Base-by-base conservation (phyloP, 345 rosid species). In the Clarkia xantiana region DNA sequence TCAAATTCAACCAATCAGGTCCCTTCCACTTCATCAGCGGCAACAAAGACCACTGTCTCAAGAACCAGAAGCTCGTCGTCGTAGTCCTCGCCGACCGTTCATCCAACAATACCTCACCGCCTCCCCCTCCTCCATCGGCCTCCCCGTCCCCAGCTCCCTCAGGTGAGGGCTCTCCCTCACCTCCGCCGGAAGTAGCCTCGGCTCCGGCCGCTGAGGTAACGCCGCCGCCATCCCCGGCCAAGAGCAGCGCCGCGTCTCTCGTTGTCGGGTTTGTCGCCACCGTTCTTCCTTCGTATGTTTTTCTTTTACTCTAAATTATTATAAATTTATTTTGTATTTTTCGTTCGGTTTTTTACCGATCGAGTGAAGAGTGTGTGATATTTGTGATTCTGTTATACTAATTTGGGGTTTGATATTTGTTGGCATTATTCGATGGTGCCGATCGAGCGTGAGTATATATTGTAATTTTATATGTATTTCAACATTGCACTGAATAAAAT, bases 21-120 rank as follows among this genome's bases (percentile, higher is more conserved):
- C 70, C 84, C 15, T 57, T 51, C 70, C 65, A 82, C 55, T 88
- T 84, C 83, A 82, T 82, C 51, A 89, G 89, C 25, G 95, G 97
- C 43, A 80, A 70, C 65, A 69, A 67, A 66, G 80, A 78, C 13
- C 62, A 76, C 60, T 89, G 97, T 63, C 51, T 54, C 22, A 84
- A 84, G 57, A 71, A 72, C 44, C 76, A 89, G 69, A 89, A 84
- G 69, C 18, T 90, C 9, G 60, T 40, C 13, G 60, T 79, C 1
- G 51, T 76, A 3, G 95, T 90, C 54, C 54, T 90, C 63, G 88
- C 94, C 6, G 79, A 77, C 42, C 71, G 97, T n/a, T n/a, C n/a
- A 59, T 71, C 56, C 67, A 69, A 69, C 54, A 47, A 60, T 23
- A 19, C 45, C 4, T 11, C 38, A 0, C 49, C 63, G 2, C 13